Percentiles rank a stretch among this genome's conserved stretches.
phyloP scores from a whole-genome alignment of 495 filamentous ascomycete species.

The Rostrohypoxylon terebratum region DNA sequence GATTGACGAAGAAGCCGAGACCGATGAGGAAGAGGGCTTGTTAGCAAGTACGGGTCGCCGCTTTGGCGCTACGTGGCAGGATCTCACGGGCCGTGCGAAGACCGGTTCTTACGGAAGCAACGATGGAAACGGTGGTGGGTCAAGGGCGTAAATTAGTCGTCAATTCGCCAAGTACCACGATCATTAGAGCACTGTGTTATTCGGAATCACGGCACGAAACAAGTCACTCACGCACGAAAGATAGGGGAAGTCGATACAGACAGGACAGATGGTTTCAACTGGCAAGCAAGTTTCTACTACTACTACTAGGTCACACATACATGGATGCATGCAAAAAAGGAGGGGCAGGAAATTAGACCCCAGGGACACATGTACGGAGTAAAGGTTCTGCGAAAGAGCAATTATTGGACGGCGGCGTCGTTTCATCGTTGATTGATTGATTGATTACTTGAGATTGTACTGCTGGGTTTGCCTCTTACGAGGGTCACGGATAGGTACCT shows the following conservation, averaged over 20 bases:
- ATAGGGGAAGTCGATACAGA: neutral
- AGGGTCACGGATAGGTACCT: neutral
- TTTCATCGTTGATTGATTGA: neutral
- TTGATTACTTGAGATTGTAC: constrained; percentile 4
- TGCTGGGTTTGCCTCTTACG: neutral
- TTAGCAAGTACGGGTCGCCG: constrained; percentile 82
- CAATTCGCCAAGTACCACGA: neutral
- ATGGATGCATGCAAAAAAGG: constrained; percentile 3
- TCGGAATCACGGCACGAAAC: neutral
- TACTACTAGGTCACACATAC: neutral
- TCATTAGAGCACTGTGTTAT: neutral
- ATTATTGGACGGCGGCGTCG: constrained; percentile 25
- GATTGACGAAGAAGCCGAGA: constrained; percentile 88
- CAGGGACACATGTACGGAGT: constrained; percentile 32
- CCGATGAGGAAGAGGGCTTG: constrained; percentile 94
- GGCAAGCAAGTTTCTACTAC: neutral
- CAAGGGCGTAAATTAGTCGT: constrained; percentile 2
- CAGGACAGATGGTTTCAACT: neutral
- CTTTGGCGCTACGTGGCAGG: constrained; percentile 88
- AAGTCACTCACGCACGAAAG: neutral
- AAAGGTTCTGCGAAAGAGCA: constrained; percentile 9
- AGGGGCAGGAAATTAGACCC: neutral
- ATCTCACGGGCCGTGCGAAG: constrained; percentile 71
- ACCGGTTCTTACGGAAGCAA: constrained; percentile 1
- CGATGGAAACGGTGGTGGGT: constrained; percentile 9